Conservation (phyloP, 805 yeast species). For the Cephaloascus fragrans region DNA sequence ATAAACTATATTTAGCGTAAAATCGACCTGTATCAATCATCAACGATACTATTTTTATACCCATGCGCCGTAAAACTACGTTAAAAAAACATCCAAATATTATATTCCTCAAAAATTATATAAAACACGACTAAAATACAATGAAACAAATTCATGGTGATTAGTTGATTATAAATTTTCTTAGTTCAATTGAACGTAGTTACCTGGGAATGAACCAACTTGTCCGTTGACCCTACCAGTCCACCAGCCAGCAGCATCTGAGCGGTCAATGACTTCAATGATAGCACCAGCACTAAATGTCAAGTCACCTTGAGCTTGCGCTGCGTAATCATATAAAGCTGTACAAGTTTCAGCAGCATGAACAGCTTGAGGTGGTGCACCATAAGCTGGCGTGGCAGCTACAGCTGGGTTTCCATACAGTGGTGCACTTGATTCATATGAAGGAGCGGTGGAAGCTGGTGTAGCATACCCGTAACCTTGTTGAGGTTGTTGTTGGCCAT, state of each 20-base stretch:
- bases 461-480: too few relatives aligned
- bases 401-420: conserved; percentile 4
- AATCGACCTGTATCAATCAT: too few relatives aligned
- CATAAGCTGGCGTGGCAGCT: conserved; percentile 16
- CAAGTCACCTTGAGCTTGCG: conserved; percentile 91
- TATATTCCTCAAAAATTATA: too few relatives aligned
- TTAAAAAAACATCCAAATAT: too few relatives aligned
- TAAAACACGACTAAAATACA: too few relatives aligned
- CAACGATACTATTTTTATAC: too few relatives aligned
- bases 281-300: conserved; percentile 80
- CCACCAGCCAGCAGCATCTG: conserved; percentile 98
- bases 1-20: too few relatives aligned
- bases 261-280: conserved; percentile 74
- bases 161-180: too few relatives aligned
- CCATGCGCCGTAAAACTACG: too few relatives aligned
- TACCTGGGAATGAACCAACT: conserved; percentile 93
- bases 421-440: conserved; percentile 8
- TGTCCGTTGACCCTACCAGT: conserved; percentile 80
- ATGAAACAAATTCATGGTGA: too few relatives aligned
- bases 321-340: conserved; percentile 83
- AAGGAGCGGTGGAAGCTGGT: conserved; percentile 24
- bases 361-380: conserved; percentile 11
- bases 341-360: conserved; percentile 54
- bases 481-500: conserved; percentile 3
- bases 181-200: conserved; percentile 71